Percentiles rank a stretch among this genome's conserved stretches.
These are phyloP conservation scores for Tricholoma flavovirens DNA, from an alignment of 768 basidiomycete genomes.

Conservation along the genomic window DNA sequence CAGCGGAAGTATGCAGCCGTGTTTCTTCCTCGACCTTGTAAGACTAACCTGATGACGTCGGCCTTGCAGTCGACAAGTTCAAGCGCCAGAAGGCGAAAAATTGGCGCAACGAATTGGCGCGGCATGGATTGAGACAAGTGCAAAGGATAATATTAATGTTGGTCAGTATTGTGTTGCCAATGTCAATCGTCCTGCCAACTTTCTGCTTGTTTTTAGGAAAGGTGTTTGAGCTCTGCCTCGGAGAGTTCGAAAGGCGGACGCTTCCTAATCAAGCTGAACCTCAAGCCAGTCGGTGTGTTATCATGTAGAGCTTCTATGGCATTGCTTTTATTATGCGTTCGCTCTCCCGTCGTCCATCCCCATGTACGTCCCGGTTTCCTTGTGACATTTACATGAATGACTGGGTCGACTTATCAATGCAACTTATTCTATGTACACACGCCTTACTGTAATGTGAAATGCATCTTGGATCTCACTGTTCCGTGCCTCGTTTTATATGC, in stretches of 20 bases:
- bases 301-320: slow-evolving; percentile 28
- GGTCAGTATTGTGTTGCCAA: slow-evolving; percentile 46
- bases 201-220: slow-evolving; percentile 42
- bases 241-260: slow-evolving; percentile 74
- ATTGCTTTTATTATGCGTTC: neutral
- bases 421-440: no score
- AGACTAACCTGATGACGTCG: neutral
- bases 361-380: neutral
- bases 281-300: slow-evolving; percentile 29
- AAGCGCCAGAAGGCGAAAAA: slow-evolving; percentile 64
- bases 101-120: slow-evolving; percentile 69
- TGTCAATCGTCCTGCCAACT: neutral
- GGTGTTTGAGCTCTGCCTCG: slow-evolving; percentile 80
- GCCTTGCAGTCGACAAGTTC: slow-evolving; percentile 59
- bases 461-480: no score
- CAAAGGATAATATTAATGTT: slow-evolving; percentile 82
- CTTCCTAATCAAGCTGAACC: slow-evolving; percentile 44
- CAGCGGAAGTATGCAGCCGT: slow-evolving; percentile 51
- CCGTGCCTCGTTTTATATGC: no score
- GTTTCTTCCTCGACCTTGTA: neutral
- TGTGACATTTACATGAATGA: neutral
- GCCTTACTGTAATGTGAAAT: no score
- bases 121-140: slow-evolving; percentile 85
- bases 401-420: neutral
- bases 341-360: neutral